Base-by-base conservation (phyloP, 139 green algal species). In the Coelastrella sp. region DNA sequence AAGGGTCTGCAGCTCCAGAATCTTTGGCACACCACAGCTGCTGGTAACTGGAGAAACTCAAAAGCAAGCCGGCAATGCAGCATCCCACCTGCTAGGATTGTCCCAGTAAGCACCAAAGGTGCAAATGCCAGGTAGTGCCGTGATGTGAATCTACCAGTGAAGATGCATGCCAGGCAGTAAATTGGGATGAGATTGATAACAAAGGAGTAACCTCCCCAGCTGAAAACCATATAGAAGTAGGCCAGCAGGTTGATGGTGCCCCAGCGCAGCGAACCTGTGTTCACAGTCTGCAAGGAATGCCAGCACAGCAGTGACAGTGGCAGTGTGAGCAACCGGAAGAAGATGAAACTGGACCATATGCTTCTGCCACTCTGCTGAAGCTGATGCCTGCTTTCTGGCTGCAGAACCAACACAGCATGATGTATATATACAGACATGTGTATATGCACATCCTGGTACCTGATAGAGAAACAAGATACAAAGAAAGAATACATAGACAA, bases 151-250 rank as follows among this genome's bases (percentile, higher is more conserved):
- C 96, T 90, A 4, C 95, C 95, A 15, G 94, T 96, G 57, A 97
- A 92, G 57, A 98, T 92, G 80, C 93, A 97, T 7, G 96, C 96
- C 68, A 99, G 92, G 84, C 94, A 97, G 94, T 99, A 98, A 76
- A 99, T 98, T 35, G 97, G 97, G 79, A 99, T 90, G 78, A 99
- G 92, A 93, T 99, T 99, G 95, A 99, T 98, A 90, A 99, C 97
- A 94, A 99, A 99, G n/a, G 96, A 96, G 94, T 99, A 99, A 68
- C 98, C 98, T 25, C 98, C 98, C 98, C 98, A 99, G 4, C 93
- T 96, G 82, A 96, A 91, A 65, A 95, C 97, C 97, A 99, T 99
- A 93, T 99, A 99, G 59, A 96, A 93, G 93, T 98, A 99, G 10
- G 94, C 91, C 56, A 95, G 73, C 75, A 94, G 94, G 22, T 93